These are phyloP conservation scores for Lumnitzera littorea DNA, from an alignment of 345 rosid genomes.

Conservation along the genomic window DNA sequence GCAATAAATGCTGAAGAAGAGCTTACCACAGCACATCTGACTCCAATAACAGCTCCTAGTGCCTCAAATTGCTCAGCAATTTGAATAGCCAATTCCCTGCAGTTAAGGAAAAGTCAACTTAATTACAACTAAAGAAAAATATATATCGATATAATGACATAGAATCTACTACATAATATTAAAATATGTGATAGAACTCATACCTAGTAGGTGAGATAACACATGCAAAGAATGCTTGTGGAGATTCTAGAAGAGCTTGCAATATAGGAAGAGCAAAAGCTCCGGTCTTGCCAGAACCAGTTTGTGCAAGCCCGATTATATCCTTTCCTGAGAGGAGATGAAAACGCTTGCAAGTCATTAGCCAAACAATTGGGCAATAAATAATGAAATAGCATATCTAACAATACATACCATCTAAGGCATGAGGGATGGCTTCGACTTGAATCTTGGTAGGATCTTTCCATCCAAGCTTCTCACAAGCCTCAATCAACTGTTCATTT, in stretches of 20 bases:
- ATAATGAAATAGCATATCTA: too few species aligned
- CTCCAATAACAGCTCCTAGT: conserved; percentile 69
- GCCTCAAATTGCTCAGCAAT: conserved; percentile 96
- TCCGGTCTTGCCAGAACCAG: conserved; percentile 95
- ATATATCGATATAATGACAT: background rate
- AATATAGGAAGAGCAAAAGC: conserved; percentile 92
- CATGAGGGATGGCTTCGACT: conserved; percentile 75
- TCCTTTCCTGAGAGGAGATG: conserved; percentile 54
- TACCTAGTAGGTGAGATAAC: conserved; percentile 94
- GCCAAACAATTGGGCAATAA: background rate
- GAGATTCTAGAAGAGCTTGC: conserved; percentile 65
- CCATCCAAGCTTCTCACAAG: conserved; percentile 78
- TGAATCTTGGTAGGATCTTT: conserved; percentile 72
- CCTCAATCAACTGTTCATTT: conserved; percentile 58
- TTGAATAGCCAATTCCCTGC: conserved; percentile 90
- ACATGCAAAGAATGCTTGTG: conserved; percentile 77
- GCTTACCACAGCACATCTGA: conserved; percentile 85
- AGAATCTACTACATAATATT: background rate
- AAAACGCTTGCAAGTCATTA: background rate
- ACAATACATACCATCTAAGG: conserved; percentile 49
- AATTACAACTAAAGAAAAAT: background rate
- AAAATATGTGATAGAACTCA: background rate
- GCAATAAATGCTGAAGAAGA: background rate
- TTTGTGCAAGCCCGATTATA: conserved; percentile 87
- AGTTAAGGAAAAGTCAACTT: background rate